Evolutionary conservation across 164 flowering plant genomes (phyloP).

Genomic region (Aristolochia californica): DNA sequence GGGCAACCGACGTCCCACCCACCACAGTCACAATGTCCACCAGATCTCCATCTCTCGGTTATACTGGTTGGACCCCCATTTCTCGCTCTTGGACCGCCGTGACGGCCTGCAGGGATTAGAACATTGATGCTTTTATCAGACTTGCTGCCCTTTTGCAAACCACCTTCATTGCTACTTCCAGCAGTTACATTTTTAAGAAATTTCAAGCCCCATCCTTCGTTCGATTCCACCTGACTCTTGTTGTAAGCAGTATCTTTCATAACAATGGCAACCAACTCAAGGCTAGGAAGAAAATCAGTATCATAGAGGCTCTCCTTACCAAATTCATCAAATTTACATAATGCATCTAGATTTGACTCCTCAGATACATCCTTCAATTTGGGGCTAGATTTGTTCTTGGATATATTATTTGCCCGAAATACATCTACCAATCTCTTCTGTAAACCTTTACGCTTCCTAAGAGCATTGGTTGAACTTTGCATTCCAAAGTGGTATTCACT

Average conservation of each 20-base stretch:
- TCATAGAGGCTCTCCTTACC: slow-evolving; percentile 11
- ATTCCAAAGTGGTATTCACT: slow-evolving; percentile 13
- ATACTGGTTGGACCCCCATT: slow-evolving; percentile 67
- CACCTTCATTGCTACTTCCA: slow-evolving; percentile 12
- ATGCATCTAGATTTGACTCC: slow-evolving; percentile 19
- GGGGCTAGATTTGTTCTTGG: slow-evolving; percentile 27
- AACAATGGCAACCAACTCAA: slow-evolving; percentile 72
- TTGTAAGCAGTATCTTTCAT: slow-evolving; percentile 33
- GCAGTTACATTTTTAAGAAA: slow-evolving; percentile 46
- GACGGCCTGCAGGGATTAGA: slow-evolving; percentile 70
- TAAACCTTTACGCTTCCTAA: slow-evolving; percentile 26
- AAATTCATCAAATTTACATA: slow-evolving; percentile 9
- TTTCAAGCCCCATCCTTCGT: slow-evolving; percentile 90
- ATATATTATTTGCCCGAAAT: slow-evolving; percentile 29
- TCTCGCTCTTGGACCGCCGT: slow-evolving; percentile 63
- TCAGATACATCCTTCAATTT: slow-evolving; percentile 20
- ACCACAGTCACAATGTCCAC: slow-evolving; percentile 87
- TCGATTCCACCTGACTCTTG: slow-evolving; percentile 17
- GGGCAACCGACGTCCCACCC: slow-evolving; percentile 98
- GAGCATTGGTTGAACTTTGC: slow-evolving; percentile 19
- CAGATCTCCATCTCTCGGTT: slow-evolving; percentile 71
- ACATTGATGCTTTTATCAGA: slow-evolving; percentile 47
- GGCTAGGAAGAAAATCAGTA: slow-evolving; percentile 34
- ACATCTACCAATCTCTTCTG: slow-evolving; percentile 36
- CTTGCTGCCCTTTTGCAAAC: slow-evolving; percentile 16